Base-by-base conservation (phyloP, 441 rosid genomes). In the Populus hybrid region DNA sequence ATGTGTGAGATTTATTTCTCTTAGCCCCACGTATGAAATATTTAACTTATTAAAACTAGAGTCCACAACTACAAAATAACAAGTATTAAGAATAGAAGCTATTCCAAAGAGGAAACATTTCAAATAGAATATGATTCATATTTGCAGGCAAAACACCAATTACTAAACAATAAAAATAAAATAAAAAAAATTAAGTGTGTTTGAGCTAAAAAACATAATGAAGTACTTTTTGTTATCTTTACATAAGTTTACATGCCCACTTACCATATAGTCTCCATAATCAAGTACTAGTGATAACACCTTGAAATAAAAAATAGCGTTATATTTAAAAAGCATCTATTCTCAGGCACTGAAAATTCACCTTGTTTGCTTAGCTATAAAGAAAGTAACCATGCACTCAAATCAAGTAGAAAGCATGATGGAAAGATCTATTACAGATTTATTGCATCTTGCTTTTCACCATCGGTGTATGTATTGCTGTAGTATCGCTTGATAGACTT, bases 371-470 rank as follows among this genome's bases (percentile, higher is more conserved):
- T 67, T 28, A 67, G 38, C 6, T 31, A 12, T 7, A 33, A 11
- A 28, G 38, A 67, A 20, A 29, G 21, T 67, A 67, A 61, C 24
- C 23, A 61, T 61, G 28, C 28, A 23, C 9, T 18, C 42, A 73
- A 76, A 45, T 9, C 71, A 77, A 61, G 36, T 12, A 59, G 71
- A 63, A 12, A 68, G 24, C 21, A 56, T 14, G 24, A 50, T 5
- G 77, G 61, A 71, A 77, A 63, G 59, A 82, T 79, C 3, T 42
- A 35, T 80, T 94, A 94, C 99, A 97, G 84, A 84, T 97, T 97
- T 80, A 97, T 97, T 67, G 99, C 99, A 78, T 97, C 99, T 87
- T 94, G 99, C 89, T 97, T 97, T 86, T 93, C 99, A 73, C 97
- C 97, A 83, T 97, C 99, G 3, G 98, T 97, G 82, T 94, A 93